A percentile compares a stretch with the other conserved stretches of the same genome.
These are phyloP conservation scores for Halophytophthora batemanensis DNA, from an alignment of 352 stramenopile species.

Conservation along the genomic window DNA sequence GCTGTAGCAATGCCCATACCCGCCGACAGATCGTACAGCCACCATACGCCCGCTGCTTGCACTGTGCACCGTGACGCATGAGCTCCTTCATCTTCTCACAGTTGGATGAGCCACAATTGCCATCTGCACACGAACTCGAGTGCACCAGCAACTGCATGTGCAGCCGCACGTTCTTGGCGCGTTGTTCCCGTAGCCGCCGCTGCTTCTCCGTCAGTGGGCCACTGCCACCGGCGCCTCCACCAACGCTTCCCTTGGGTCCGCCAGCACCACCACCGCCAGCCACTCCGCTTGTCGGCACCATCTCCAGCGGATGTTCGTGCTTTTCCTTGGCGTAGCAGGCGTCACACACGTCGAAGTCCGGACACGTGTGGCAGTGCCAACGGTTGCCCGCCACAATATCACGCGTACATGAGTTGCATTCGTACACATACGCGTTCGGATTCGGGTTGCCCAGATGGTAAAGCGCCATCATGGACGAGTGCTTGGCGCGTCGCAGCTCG, in stretches of 20 bases:
- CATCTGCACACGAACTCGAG: conserved; percentile 91
- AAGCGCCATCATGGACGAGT: conserved; percentile 99
- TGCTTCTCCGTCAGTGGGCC: conserved; percentile 58
- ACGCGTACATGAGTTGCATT: conserved; percentile 81
- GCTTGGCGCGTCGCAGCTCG: conserved; percentile 96
- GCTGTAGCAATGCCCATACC: conserved; percentile 96
- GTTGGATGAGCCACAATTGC: conserved; percentile 94
- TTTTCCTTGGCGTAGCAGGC: conserved; percentile 83
- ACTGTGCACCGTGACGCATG: conserved; percentile 94
- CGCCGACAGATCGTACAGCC: conserved; percentile 96
- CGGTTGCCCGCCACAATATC: conserved; percentile 84
- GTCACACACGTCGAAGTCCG: conserved; percentile 90
- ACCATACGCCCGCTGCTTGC: conserved; percentile 89
- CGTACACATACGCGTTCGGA: conserved; percentile 84
- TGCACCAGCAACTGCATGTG: conserved; percentile 99
- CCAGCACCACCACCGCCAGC: conserved; percentile 8
- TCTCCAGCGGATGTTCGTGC: conserved; percentile 76
- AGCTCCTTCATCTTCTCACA: conserved; percentile 99
- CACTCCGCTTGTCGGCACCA: conserved; percentile 67
- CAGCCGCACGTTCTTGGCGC: conserved; percentile 94
- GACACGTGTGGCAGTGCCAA: conserved; percentile 88
- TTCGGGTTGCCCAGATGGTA: conserved; percentile 98
- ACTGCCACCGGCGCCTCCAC: conserved; percentile 16
- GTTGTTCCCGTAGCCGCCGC: conserved; percentile 70
- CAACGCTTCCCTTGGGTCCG: conserved; percentile 14